phyloP scores from a whole-genome alignment of 106 monocot genomes.

The Vanilla planifolia region DNA sequence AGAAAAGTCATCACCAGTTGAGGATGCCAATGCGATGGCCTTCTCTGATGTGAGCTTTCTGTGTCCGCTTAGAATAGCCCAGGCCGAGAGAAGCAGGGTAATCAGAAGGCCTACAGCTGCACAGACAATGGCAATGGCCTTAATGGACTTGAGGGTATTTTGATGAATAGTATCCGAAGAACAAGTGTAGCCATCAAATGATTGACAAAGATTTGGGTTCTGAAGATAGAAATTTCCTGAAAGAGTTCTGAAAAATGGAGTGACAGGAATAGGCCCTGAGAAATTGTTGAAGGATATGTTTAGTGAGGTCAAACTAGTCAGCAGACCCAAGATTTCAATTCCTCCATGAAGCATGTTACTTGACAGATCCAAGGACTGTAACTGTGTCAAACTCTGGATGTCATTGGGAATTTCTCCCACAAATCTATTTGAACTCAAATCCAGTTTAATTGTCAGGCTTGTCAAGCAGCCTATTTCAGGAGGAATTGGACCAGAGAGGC shows the following conservation, averaged over 20 bases:
- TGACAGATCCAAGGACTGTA: conserved; percentile 59
- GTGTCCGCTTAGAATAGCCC: conserved; percentile 49
- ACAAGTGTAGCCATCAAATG: conserved; percentile 50
- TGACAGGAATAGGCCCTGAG: conserved; percentile 62
- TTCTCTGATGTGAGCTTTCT: conserved; percentile 32
- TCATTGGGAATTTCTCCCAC: conserved; percentile 44
- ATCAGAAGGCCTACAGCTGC: conserved; percentile 29
- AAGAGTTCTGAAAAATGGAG: conserved; percentile 58
- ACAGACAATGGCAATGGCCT: conserved; percentile 34
- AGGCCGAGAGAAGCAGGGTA: conserved; percentile 25
- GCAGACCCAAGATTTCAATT: conserved; percentile 36
- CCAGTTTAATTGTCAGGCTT: conserved; percentile 49
- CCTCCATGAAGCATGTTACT: conserved; percentile 44
- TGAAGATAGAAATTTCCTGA: conserved; percentile 30
- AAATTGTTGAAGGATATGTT: conserved; percentile 75
- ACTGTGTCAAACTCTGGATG: conserved; percentile 36
- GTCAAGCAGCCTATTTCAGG: conserved; percentile 51
- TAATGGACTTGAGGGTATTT: conserved; percentile 40
- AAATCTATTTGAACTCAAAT: conserved; percentile 50
- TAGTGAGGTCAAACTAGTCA: conserved; percentile 54
- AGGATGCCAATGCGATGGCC: conserved; percentile 13
- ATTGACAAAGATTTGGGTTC: conserved; percentile 50
- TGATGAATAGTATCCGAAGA: conserved; percentile 36
- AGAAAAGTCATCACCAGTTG: conserved; percentile 58
- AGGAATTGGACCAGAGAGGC: conserved; percentile 45